These are phyloP conservation scores for Ulmus americana DNA, from an alignment of 331 rosid genomes.

Conservation along the genomic window DNA sequence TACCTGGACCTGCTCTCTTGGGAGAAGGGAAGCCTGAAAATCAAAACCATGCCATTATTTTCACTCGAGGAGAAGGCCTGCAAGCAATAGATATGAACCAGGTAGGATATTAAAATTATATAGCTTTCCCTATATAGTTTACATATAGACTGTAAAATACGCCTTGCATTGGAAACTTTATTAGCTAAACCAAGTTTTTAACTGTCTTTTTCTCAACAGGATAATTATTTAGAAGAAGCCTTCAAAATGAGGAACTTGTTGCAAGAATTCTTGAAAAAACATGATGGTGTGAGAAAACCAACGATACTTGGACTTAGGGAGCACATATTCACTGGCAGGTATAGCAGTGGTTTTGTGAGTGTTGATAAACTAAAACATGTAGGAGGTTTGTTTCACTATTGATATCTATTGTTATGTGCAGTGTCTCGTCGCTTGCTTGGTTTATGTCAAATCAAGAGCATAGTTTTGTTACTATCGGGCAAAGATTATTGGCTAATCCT, in stretches of 20 bases:
- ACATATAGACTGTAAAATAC: not conserved
- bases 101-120: constrained; percentile 34
- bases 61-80: constrained; percentile 97
- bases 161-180: constrained; percentile 8
- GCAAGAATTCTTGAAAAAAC: constrained; percentile 65
- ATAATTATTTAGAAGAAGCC: constrained; percentile 95
- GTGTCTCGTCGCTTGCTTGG: constrained; percentile 99
- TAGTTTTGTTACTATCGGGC: constrained; percentile 95
- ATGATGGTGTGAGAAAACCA: constrained; percentile 64
- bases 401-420: constrained; percentile 33
- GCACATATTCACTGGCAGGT: constrained; percentile 98
- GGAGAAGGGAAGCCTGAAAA: constrained; percentile 99
- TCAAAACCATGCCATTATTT: constrained; percentile 96
- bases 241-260: constrained; percentile 96
- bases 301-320: constrained; percentile 96
- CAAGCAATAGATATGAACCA: constrained; percentile 98
- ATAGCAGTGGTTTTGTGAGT: constrained; percentile 4
- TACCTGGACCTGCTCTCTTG: constrained; percentile 88
- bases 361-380: constrained; percentile 14
- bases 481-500: constrained; percentile 89
- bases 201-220: constrained; percentile 40
- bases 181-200: constrained; percentile 9
- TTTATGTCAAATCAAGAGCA: constrained; percentile 93
- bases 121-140: not conserved
- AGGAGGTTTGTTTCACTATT: constrained; percentile 17